phyloP scores from a whole-genome alignment of 176 grass and related monocot species.

The Aechmea fasciata region DNA sequence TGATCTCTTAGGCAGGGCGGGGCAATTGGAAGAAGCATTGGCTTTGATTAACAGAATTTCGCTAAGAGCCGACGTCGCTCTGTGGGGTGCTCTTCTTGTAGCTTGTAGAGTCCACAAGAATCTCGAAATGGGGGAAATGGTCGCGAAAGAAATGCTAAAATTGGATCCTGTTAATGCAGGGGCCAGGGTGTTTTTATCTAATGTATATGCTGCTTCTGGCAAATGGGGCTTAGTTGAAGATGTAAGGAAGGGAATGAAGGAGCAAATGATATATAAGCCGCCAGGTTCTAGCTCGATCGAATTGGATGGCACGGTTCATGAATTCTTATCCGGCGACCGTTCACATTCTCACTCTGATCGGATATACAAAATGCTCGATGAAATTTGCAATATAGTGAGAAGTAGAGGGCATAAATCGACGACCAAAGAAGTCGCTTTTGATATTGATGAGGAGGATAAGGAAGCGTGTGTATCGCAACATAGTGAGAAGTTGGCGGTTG shows the following conservation, averaged over 20 bases:
- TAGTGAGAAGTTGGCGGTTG: slow-evolving; percentile 34
- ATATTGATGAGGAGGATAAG: slow-evolving; percentile 32
- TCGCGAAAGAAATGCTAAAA: slow-evolving; percentile 28
- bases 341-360: slow-evolving; percentile 29
- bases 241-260: slow-evolving; percentile 31
- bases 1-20: slow-evolving; percentile 26
- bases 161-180: slow-evolving; percentile 29
- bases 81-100: slow-evolving; percentile 38
- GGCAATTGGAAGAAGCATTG: slow-evolving; percentile 27
- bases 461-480: slow-evolving; percentile 30
- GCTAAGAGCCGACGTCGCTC: slow-evolving; percentile 14
- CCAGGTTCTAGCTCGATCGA: slow-evolving; percentile 33
- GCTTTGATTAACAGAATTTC: slow-evolving; percentile 17
- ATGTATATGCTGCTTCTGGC: slow-evolving; percentile 31
- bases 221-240: slow-evolving; percentile 31
- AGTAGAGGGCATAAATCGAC: slow-evolving; percentile 23
- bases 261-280: slow-evolving; percentile 29
- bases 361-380: slow-evolving; percentile 39
- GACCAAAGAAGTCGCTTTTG: slow-evolving; percentile 22
- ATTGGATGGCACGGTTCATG: slow-evolving; percentile 25
- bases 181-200: slow-evolving; percentile 35
- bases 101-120: slow-evolving; percentile 39
- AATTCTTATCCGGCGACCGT: slow-evolving; percentile 36
- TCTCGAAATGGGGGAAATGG: slow-evolving; percentile 29
- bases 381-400: slow-evolving; percentile 20